Evolutionary conservation across 345 rosid species (phyloP), one percentile per base, ranked within the genome.

Genomic region (Murraya paniculata): DNA sequence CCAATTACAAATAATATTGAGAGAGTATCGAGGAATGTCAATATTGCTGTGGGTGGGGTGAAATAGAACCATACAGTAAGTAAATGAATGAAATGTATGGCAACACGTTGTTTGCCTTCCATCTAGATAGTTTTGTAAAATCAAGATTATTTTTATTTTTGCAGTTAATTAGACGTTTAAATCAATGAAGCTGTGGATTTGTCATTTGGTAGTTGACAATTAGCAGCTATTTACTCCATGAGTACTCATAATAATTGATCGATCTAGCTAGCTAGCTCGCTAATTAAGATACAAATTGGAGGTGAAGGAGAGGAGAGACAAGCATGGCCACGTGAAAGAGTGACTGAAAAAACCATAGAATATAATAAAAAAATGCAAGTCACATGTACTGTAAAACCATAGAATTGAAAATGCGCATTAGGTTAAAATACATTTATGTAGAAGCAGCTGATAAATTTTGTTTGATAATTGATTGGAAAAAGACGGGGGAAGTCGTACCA

Each of bases 361-460:
- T 56, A 53, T 53, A 53, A n/a, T n/a, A n/a, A n/a, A n/a, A n/a
- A 53, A 35, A 79, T 39, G 80, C 19, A 14, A 62, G 73, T 81
- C 81, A 78, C 77, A 77, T 81, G 78, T 10, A 35, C n/a, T 65
- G 70, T 65, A 35, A 74, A n/a, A 39, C 50, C 31, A 35, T 65
- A n/a, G 48, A 24, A 19, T 38, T 36, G 53, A 35, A 76, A 76
- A 19, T 77, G 56, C 75, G 35, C 86, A 57, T 69, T 38, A 74
- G 70, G 89, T 82, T 82, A 70, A 82, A 73, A 82, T 14, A 71
- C 74, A 75, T 85, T 81, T 73, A 83, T 82, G 82, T 83, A 79
- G 75, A 79, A 81, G 77, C 80, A 81, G 77, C 80, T 74, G 86
- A 87, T 87, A 73, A 71, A 56, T 73, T 64, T 64, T 45, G 50